Conservation (phyloP, 176 grass and related monocot species). For the Rhynchospora breviuscula region DNA sequence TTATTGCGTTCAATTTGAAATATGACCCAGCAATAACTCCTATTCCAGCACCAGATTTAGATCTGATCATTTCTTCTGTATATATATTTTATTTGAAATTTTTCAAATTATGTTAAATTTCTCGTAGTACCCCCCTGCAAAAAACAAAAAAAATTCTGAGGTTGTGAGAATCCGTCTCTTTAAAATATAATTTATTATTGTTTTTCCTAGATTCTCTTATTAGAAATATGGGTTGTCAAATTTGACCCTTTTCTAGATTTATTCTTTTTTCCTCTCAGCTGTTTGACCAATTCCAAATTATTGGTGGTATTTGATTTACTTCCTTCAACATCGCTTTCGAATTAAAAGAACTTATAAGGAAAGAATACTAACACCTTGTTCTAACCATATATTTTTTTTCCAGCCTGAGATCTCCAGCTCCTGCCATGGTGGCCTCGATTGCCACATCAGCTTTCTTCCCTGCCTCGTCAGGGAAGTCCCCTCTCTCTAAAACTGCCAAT, state of each 20-base stretch:
- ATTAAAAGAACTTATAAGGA: background rate
- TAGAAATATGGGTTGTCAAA: background rate
- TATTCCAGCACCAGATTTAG: constrained; percentile 12
- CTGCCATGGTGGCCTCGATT: constrained; percentile 57
- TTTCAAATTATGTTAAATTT: constrained; percentile 5
- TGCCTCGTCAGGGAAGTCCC: constrained; percentile 20
- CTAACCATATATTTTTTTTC: background rate
- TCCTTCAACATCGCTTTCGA: background rate
- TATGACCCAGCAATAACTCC: constrained; percentile 10
- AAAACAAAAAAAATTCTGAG: background rate
- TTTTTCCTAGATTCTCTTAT: background rate
- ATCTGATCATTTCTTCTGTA: constrained; percentile 11
- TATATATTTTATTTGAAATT: background rate
- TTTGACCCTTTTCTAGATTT: background rate
- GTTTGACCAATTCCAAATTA: constrained; percentile 10
- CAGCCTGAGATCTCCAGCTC: background rate
- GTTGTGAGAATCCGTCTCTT: background rate
- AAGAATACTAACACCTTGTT: background rate
- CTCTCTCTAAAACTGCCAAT: constrained; percentile 25
- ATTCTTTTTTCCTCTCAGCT: background rate
- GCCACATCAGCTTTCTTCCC: constrained; percentile 68
- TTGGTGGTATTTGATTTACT: background rate
- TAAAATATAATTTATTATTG: background rate
- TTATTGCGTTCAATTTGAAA: constrained; percentile 10
- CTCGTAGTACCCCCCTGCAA: background rate